phyloP scores from a whole-genome alignment of 2,329 filamentous ascomycete species.

The Aspergillus neoniger region DNA sequence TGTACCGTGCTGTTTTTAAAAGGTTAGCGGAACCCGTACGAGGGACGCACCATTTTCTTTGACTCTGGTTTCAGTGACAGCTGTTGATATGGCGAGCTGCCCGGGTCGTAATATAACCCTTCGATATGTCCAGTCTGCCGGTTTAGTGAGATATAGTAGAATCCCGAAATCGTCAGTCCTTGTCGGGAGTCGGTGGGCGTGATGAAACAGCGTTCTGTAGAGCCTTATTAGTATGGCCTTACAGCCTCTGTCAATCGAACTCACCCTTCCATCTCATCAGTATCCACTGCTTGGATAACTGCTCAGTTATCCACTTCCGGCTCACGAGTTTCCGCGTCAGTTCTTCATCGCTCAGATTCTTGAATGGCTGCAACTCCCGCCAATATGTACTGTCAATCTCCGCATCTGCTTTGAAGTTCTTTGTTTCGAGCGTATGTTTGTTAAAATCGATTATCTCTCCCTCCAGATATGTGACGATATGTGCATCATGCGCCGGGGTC shows the following conservation, averaged over 20 bases:
- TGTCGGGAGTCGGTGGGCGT: conserved; percentile 49
- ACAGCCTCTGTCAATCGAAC: conserved; percentile 11
- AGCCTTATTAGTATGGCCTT: conserved; percentile 1
- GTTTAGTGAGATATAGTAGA: conserved; percentile 53
- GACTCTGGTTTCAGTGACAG: conserved; percentile 46
- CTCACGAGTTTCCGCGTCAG: conserved; percentile 48
- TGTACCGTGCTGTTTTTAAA: background rate
- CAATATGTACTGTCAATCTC: conserved; percentile 53
- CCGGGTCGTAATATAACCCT: conserved; percentile 53
- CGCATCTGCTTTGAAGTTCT: conserved; percentile 48
- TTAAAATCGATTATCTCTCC: conserved; percentile 69
- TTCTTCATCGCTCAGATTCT: conserved; percentile 46
- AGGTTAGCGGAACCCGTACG: conserved; percentile 44
- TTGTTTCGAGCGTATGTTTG: conserved; percentile 50
- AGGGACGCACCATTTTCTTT: conserved; percentile 43
- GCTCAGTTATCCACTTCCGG: conserved; percentile 46
- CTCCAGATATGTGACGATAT: conserved; percentile 67
- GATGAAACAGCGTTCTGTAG: conserved; percentile 51
- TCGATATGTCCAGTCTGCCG: conserved; percentile 50
- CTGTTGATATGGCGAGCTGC: conserved; percentile 53
- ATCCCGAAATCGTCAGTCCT: conserved; percentile 53
- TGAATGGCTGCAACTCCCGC: conserved; percentile 52
- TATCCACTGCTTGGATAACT: conserved; percentile 48
- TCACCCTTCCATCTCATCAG: conserved; percentile 56
- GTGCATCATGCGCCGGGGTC: conserved; percentile 43